A percentile compares a stretch with the other conserved stretches of the same genome.
These are phyloP conservation scores for Cadophora gregata DNA, from an alignment of 2,329 filamentous ascomycete species.

Conservation along the genomic window DNA sequence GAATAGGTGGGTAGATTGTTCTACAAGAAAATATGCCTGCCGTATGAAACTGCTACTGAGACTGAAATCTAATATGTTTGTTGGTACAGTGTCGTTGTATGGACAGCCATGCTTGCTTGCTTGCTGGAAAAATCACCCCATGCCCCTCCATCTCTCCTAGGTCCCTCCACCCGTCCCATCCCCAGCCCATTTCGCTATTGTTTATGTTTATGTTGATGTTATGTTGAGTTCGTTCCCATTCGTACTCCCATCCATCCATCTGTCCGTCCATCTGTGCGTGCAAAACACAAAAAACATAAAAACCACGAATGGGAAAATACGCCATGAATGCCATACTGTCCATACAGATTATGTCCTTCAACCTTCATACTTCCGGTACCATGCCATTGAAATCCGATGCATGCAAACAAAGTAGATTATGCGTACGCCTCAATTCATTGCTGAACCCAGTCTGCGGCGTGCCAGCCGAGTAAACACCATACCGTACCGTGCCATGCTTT, in stretches of 20 bases:
- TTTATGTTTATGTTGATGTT: neutral
- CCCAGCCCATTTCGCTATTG: slow-evolving; percentile 5
- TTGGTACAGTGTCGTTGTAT: slow-evolving; percentile 19
- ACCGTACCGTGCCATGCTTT: neutral
- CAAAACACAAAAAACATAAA: neutral
- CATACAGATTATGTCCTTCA: slow-evolving; percentile 11
- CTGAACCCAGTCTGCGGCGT: neutral
- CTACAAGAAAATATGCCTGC: no score
- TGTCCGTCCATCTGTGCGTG: neutral
- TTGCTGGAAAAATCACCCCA: neutral
- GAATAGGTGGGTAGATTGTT: no score
- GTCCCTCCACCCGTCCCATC: no score
- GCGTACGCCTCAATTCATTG: slow-evolving; percentile 1
- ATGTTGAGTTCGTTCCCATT: no score
- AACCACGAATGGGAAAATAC: neutral
- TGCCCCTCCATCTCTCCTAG: neutral
- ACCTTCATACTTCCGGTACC: neutral
- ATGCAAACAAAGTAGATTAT: slow-evolving; percentile 2
- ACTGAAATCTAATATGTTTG: neutral
- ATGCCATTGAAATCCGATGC: neutral
- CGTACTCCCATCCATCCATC: neutral
- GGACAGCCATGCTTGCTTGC: slow-evolving; percentile 14
- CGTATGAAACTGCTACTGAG: neutral
- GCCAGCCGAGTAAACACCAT: neutral
- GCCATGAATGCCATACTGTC: neutral